A percentile compares a stretch with the other conserved stretches of the same genome.
Conservation (phyloP, 768 basidiomycete species). For the Lactarius deliciosus region DNA sequence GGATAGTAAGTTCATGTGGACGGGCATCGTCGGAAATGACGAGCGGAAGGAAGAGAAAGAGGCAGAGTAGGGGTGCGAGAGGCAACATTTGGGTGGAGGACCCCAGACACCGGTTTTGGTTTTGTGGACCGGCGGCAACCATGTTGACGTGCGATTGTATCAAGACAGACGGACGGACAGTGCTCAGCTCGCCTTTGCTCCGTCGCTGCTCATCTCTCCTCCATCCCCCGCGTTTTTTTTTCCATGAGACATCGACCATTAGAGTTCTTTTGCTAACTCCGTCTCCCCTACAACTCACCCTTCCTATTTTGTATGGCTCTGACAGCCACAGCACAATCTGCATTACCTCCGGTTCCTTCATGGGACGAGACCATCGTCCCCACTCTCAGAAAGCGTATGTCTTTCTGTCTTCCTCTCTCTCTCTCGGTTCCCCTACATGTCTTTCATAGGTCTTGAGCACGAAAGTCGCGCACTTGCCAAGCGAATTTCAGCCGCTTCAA, state of each 20-base stretch:
- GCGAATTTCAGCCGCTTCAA: slow-evolving; percentile 73
- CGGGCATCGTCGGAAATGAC: background rate
- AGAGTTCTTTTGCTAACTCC: slow-evolving; percentile 9
- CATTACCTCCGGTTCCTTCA: slow-evolving; percentile 45
- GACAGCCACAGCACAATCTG: slow-evolving; percentile 42
- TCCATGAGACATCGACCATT: slow-evolving; percentile 23
- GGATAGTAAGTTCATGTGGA: slow-evolving; percentile 30
- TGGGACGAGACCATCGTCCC: slow-evolving; percentile 88
- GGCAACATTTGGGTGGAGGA: background rate
- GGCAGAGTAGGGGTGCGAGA: background rate
- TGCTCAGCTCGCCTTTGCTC: background rate
- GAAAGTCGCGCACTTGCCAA: slow-evolving; percentile 78
- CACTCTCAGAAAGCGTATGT: slow-evolving; percentile 60
- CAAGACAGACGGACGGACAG: background rate
- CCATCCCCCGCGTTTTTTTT: background rate
- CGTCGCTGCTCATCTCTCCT: background rate
- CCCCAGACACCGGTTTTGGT: background rate
- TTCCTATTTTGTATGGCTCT: slow-evolving; percentile 40
- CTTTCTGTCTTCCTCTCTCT: slow-evolving; percentile 21
- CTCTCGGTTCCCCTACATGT: slow-evolving; percentile 24
- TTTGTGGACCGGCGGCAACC: background rate
- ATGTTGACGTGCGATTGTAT: slow-evolving; percentile 1
- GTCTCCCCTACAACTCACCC: slow-evolving; percentile 1
- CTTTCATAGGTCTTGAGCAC: slow-evolving; percentile 63
- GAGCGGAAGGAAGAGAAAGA: background rate